Percentiles rank a stretch among this genome's conserved stretches.
phyloP scores from a whole-genome alignment of 305 asterid genomes.

The Fraxinus ornus region DNA sequence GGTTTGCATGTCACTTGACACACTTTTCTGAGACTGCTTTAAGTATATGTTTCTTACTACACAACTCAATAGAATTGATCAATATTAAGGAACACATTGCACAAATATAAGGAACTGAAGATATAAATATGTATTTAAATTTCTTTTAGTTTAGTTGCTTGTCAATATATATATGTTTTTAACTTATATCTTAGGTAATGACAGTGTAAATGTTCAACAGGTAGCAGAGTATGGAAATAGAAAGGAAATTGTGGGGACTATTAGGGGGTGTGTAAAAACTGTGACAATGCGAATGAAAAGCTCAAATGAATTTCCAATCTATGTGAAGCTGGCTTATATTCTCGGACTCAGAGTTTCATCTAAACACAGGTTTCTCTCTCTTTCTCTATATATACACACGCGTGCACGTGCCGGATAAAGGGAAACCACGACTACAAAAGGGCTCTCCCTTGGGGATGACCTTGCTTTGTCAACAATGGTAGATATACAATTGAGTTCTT shows the following conservation, averaged over 20 bases:
- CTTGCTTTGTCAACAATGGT: neutral
- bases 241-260: constrained; percentile 63
- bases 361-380: constrained; percentile 54
- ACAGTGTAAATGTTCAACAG: constrained; percentile 28
- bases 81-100: neutral
- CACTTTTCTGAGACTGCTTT: neutral
- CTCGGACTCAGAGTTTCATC: constrained; percentile 81
- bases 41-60: no score
- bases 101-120: neutral
- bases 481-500: neutral
- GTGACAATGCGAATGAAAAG: constrained; percentile 50
- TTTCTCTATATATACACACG: neutral
- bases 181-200: neutral
- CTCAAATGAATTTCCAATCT: constrained; percentile 32
- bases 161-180: neutral
- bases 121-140: neutral
- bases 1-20: neutral
- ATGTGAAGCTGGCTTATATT: constrained; percentile 66
- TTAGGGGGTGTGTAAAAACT: constrained; percentile 68
- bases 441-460: neutral
- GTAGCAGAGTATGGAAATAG: constrained; percentile 57
- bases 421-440: no score
- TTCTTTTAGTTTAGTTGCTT: neutral
- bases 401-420: no score
- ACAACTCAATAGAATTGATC: neutral